Conservation (phyloP, 225 moss, liverwort and hornwort genomes). For the Takakia lepidozioides region DNA sequence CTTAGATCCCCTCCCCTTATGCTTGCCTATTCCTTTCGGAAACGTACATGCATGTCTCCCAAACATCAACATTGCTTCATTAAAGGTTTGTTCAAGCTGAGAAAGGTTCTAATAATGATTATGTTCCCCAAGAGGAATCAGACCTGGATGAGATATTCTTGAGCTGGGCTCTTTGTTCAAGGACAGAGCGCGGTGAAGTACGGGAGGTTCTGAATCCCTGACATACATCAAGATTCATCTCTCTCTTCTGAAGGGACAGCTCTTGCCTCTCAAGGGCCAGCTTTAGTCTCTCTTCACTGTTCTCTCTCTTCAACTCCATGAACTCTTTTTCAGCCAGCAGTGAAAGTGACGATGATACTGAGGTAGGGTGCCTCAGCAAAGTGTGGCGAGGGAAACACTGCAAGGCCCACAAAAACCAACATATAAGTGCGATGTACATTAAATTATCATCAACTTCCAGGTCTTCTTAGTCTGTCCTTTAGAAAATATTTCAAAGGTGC, state of each 20-base stretch:
- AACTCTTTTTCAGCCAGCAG: slow-evolving; percentile 31
- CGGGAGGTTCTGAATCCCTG: slow-evolving; percentile 10
- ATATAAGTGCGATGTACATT: too few species aligned
- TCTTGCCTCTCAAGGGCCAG: slow-evolving; percentile 38
- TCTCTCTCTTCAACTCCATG: slow-evolving; percentile 33
- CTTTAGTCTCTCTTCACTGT: slow-evolving; percentile 38
- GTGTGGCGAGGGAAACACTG: not conserved
- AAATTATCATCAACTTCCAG: too few species aligned
- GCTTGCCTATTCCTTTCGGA: too few species aligned
- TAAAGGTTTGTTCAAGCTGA: too few species aligned
- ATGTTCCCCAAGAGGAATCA: too few species aligned
- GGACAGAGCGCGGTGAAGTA: slow-evolving; percentile 2
- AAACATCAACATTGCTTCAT: too few species aligned
- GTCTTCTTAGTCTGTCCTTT: too few species aligned
- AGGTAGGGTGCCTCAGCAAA: not conserved
- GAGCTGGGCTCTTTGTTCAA: not conserved
- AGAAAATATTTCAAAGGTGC: too few species aligned
- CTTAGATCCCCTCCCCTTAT: too few species aligned
- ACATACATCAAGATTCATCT: slow-evolving; percentile 5
- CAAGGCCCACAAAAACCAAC: not conserved
- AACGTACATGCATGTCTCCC: too few species aligned
- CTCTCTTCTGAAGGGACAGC: slow-evolving; percentile 9
- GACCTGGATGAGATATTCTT: not conserved
- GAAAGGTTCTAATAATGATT: too few species aligned
- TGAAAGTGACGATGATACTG: not conserved